Conservation (phyloP, 805 yeast genomes). For the Schwanniomyces polymorphus region DNA sequence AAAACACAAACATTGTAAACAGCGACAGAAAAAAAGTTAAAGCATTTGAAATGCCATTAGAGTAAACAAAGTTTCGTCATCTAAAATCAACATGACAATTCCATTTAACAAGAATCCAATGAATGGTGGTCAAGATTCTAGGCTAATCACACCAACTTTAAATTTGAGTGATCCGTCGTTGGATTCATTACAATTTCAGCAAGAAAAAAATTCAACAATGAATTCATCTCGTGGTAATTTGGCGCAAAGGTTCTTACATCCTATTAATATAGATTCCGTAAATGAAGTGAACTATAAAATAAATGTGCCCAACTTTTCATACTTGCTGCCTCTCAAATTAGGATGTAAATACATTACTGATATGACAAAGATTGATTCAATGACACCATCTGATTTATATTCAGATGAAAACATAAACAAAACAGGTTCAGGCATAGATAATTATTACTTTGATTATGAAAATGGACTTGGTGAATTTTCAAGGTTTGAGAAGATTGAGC, state of each 20-base stretch:
- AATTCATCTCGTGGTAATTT: slow-evolving; percentile 19
- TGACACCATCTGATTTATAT: slow-evolving; percentile 56
- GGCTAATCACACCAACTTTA: slow-evolving; percentile 32
- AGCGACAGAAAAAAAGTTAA: slow-evolving; percentile 1
- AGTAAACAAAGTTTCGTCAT: neutral
- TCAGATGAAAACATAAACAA: slow-evolving; percentile 55
- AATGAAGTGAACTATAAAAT: slow-evolving; percentile 45
- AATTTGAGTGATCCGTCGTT: slow-evolving; percentile 23
- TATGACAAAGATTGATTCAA: slow-evolving; percentile 58
- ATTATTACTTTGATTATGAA: slow-evolving; percentile 54
- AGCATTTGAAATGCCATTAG: neutral
- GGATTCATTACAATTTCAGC: slow-evolving; percentile 31
- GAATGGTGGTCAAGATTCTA: slow-evolving; percentile 12
- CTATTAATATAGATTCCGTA: slow-evolving; percentile 30
- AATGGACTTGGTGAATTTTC: slow-evolving; percentile 53
- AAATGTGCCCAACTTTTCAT: slow-evolving; percentile 49
- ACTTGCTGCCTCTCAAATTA: slow-evolving; percentile 53
- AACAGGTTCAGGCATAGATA: slow-evolving; percentile 51
- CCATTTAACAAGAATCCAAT: slow-evolving; percentile 4
- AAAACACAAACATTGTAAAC: neutral
- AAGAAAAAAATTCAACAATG: slow-evolving; percentile 17
- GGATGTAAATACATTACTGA: slow-evolving; percentile 65
- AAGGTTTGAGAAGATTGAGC: slow-evolving; percentile 74
- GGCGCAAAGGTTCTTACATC: slow-evolving; percentile 34
- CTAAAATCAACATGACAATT: slow-evolving; percentile 3